Conservation (phyloP, 306 rosid species). For the Cotoneaster glaucophyllus region DNA sequence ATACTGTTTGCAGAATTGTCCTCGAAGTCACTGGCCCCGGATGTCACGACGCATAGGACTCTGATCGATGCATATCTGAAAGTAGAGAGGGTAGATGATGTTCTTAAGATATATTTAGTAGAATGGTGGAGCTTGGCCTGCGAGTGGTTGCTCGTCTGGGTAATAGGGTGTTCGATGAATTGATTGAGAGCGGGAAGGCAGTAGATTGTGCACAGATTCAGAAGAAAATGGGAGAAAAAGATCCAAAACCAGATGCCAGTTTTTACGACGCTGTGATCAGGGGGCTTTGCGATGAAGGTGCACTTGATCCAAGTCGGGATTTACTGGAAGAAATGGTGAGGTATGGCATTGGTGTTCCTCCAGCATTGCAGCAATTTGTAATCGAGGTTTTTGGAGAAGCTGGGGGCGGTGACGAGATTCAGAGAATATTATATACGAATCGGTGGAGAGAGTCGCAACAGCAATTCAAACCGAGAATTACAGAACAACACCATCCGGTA, state of each 20-base stretch:
- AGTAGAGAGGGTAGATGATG: conserved; percentile 58
- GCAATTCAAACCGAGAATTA: conserved; percentile 13
- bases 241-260: conserved; percentile 84
- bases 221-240: conserved; percentile 84
- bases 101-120: conserved; percentile 51
- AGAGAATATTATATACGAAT: conserved; percentile 45
- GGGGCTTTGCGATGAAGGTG: conserved; percentile 71
- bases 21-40: conserved; percentile 74
- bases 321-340: conserved; percentile 40
- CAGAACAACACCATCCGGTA: too few species aligned
- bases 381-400: conserved; percentile 47
- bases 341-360: conserved; percentile 56
- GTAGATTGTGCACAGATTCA: conserved; percentile 60
- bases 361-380: conserved; percentile 49
- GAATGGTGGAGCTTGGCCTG: conserved; percentile 79
- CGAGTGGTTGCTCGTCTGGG: conserved; percentile 81
- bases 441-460: conserved; percentile 28
- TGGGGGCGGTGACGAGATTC: conserved; percentile 65
- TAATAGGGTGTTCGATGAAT: conserved; percentile 57
- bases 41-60: conserved; percentile 66
- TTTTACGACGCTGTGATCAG: conserved; percentile 72
- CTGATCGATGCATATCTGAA: conserved; percentile 73
- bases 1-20: conserved; percentile 56
- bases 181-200: conserved; percentile 63
- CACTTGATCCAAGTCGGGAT: conserved; percentile 46